These are phyloP conservation scores for Balamuthia mandrillaris DNA, from an alignment of 208 protist genomes.

Conservation along the genomic window DNA sequence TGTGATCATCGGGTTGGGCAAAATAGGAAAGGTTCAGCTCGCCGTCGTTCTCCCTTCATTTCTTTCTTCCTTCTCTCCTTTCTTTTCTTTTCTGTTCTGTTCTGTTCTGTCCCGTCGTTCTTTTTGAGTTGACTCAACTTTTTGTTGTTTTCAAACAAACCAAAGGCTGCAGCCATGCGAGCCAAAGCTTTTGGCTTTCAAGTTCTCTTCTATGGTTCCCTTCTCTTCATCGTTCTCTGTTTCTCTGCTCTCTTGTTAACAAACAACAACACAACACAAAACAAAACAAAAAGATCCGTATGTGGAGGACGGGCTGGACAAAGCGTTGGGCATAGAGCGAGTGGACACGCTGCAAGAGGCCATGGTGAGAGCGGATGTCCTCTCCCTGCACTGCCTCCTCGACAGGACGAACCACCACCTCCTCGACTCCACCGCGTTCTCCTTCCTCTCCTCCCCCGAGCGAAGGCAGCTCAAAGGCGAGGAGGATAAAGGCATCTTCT, in stretches of 20 bases:
- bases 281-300: no score
- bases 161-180: neutral
- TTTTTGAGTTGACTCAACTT: no score
- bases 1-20: neutral
- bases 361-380: neutral
- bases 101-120: no score
- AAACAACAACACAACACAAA: no score
- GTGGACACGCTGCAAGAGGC: neutral
- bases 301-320: neutral
- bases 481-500: neutral
- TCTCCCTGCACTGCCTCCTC: constrained; percentile 14
- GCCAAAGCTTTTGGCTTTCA: constrained; percentile 23
- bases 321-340: neutral
- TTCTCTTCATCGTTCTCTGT: no score
- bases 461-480: neutral
- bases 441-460: neutral
- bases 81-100: no score
- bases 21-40: neutral
- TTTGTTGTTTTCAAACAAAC: no score
- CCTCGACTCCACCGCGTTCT: neutral
- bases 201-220: constrained; percentile 10
- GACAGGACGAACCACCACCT: neutral
- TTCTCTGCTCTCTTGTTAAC: no score
- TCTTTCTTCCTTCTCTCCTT: no score
- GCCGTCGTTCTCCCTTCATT: no score